A percentile compares a stretch with the other conserved stretches of the same genome.
These are phyloP conservation scores for Camellia lanceoleosa DNA, from an alignment of 148 eudicot genomes.

Conservation along the genomic window DNA sequence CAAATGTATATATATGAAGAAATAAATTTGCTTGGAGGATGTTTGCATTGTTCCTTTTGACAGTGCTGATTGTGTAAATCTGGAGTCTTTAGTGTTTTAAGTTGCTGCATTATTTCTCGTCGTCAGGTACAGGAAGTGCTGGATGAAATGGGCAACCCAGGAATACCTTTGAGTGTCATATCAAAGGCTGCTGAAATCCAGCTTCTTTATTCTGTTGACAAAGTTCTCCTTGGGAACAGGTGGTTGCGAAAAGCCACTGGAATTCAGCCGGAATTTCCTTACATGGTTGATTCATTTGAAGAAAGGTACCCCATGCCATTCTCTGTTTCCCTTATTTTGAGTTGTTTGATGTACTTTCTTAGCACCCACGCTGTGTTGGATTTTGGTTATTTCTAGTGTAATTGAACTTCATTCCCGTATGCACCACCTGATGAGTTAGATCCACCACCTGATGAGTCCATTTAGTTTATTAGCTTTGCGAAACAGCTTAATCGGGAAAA, in stretches of 20 bases:
- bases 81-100: not conserved
- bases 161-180: slow-evolving; percentile 71
- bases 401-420: not conserved
- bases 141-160: slow-evolving; percentile 65
- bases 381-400: not conserved
- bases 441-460: not conserved
- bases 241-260: slow-evolving; percentile 92
- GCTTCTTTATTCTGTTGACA: slow-evolving; percentile 73
- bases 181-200: slow-evolving; percentile 86
- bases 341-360: slow-evolving; percentile 4
- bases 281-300: slow-evolving; percentile 92
- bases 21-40: not conserved
- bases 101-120: slow-evolving; percentile 7
- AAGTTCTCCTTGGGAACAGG: slow-evolving; percentile 77
- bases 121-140: slow-evolving; percentile 71
- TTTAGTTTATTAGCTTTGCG: slow-evolving; percentile 1
- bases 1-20: not conserved
- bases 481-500: not conserved
- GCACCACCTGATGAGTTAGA: not conserved
- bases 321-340: not conserved
- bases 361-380: not conserved
- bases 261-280: slow-evolving; percentile 92
- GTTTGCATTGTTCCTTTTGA: not conserved
- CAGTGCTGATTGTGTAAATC: too few relatives aligned
- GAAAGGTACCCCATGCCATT: slow-evolving; percentile 48